Conservation (phyloP, 805 yeast species). For the Grigorovia humatica region DNA sequence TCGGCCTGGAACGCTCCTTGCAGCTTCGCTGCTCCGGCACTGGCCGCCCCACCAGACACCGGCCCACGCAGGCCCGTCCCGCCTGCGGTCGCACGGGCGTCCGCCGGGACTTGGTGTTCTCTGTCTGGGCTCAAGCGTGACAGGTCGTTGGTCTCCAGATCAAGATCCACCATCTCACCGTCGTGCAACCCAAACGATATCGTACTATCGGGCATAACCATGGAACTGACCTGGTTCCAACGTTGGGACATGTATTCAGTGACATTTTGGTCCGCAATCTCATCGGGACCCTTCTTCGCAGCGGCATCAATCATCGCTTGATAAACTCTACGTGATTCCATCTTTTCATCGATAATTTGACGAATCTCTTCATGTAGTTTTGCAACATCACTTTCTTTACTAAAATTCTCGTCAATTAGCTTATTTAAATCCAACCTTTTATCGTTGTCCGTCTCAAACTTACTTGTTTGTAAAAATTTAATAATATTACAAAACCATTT, state of each 20-base stretch:
- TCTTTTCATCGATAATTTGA: constrained; percentile 29
- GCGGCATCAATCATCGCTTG: constrained; percentile 18
- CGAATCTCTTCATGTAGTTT: constrained; percentile 32
- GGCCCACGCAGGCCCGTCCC: neutral
- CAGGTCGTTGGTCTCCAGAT: constrained; percentile 22
- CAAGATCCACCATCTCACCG: constrained; percentile 37
- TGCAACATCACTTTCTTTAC: constrained; percentile 16
- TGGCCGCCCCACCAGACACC: neutral
- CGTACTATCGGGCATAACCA: constrained; percentile 33
- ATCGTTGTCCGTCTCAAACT: constrained; percentile 28
- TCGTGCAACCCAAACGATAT: constrained; percentile 41
- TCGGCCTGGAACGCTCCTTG: neutral
- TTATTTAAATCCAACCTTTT: constrained; percentile 38
- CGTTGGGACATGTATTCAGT: constrained; percentile 28
- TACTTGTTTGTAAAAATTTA: constrained; percentile 53
- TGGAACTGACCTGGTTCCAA: constrained; percentile 36
- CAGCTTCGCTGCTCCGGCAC: too few species aligned
- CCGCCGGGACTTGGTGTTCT: neutral
- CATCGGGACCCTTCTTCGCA: constrained; percentile 9
- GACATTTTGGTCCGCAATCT: constrained; percentile 3
- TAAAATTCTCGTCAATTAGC: constrained; percentile 23
- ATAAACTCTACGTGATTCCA: constrained; percentile 27
- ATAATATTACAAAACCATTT: constrained; percentile 66
- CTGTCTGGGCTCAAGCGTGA: neutral
- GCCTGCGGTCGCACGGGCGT: neutral